A percentile compares a stretch with the other conserved stretches of the same genome.
These are phyloP conservation scores for Debaryomycetaceae sp. DNA, from an alignment of 1,139 yeast genomes.

Conservation along the genomic window DNA sequence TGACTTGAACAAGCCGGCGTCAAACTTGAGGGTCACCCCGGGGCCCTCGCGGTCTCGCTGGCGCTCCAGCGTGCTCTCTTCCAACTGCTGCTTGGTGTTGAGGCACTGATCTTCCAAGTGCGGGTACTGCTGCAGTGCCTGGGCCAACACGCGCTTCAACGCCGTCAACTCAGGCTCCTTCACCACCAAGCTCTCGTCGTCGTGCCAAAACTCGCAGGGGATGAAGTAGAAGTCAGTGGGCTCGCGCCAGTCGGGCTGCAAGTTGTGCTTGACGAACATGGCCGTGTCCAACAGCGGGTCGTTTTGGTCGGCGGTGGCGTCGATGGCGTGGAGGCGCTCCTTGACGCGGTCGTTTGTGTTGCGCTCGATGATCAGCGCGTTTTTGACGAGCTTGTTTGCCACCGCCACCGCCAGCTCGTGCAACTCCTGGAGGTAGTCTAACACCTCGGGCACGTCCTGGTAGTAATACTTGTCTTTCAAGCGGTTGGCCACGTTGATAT, in stretches of 20 bases:
- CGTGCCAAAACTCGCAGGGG: conserved; percentile 96
- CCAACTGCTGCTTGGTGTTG: conserved; percentile 47
- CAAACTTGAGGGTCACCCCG: conserved; percentile 41
- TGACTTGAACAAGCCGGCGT: conserved; percentile 52
- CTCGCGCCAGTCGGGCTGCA: conserved; percentile 66
- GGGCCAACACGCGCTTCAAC: conserved; percentile 56
- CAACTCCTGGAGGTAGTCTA: conserved; percentile 81
- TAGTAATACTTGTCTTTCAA: conserved; percentile 88
- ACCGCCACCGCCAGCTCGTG: conserved; percentile 76
- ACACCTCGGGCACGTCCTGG: conserved; percentile 88
- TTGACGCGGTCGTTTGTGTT: conserved; percentile 50
- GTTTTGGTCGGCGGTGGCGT: conserved; percentile 63
- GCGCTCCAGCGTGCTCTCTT: conserved; percentile 40
- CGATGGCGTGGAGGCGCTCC: conserved; percentile 50
- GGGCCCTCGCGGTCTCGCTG: conserved; percentile 22
- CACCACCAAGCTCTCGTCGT: conserved; percentile 74
- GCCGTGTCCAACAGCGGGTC: conserved; percentile 73
- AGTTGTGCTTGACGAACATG: conserved; percentile 90
- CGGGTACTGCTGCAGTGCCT: conserved; percentile 43
- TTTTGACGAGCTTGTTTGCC: conserved; percentile 64
- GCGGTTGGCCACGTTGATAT: conserved; percentile 81
- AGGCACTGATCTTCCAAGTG: conserved; percentile 41
- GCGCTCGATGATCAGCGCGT: conserved; percentile 63
- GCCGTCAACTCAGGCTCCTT: conserved; percentile 62
- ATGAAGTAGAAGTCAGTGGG: conserved; percentile 81